phyloP scores from a whole-genome alignment of 1,284 basidiomycete species.

The Entoloma clypeatum region DNA sequence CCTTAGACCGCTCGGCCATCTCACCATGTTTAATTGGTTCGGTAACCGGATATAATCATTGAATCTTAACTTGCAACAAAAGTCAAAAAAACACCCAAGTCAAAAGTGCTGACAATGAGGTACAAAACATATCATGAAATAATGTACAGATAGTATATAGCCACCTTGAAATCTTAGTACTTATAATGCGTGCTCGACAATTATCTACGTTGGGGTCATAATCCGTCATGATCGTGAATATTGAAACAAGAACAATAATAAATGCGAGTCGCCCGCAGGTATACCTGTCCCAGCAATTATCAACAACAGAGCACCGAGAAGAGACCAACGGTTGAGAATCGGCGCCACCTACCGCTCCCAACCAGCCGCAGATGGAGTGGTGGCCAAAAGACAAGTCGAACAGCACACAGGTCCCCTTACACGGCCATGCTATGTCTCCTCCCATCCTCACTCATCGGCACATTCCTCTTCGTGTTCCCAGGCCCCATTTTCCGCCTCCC shows the following conservation, averaged over 20 bases:
- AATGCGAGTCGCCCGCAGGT: no score
- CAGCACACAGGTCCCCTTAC: constrained; percentile 11
- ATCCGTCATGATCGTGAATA: constrained; percentile 14
- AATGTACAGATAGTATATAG: constrained; percentile 14
- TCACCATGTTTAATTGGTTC: no score
- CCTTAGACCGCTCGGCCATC: constrained; percentile 85
- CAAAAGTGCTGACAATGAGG: neutral
- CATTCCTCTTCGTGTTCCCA: constrained; percentile 60
- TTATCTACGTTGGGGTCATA: constrained; percentile 12
- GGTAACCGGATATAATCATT: no score
- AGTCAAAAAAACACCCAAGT: no score
- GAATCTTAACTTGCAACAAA: no score
- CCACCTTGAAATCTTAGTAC: constrained; percentile 5
- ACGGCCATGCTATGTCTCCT: constrained; percentile 24
- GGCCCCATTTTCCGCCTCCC: constrained; percentile 17
- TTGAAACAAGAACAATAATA: constrained; percentile 4
- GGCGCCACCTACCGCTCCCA: no score
- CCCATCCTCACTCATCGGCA: constrained; percentile 12
- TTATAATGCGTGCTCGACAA: constrained; percentile 10
- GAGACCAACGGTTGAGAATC: no score
- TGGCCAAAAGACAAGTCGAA: neutral
- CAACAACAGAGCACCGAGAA: no score
- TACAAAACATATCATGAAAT: constrained; percentile 1
- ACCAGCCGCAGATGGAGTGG: neutral
- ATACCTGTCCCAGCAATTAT: no score